phyloP scores from a whole-genome alignment of 2,329 filamentous ascomycete genomes.

The Venturiaceae sp. region DNA sequence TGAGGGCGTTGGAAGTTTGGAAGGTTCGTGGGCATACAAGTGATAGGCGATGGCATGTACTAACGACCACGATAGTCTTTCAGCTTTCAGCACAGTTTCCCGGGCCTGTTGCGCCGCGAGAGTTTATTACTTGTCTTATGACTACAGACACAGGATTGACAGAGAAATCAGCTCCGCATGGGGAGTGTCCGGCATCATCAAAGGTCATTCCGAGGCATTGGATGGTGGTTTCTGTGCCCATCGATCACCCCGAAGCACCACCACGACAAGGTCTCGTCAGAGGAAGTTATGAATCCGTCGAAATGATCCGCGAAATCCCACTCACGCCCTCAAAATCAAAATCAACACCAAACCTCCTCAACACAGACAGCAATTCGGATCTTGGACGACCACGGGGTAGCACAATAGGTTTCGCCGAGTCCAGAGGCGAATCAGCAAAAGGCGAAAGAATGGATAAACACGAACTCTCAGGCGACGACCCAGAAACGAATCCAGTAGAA shows the following conservation, averaged over 20 bases:
- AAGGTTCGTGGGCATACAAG: conserved; percentile 38
- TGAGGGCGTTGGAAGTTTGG: conserved; percentile 50
- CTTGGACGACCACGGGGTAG: conserved; percentile 25
- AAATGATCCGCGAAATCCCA: conserved; percentile 78
- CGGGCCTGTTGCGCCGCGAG: conserved; percentile 75
- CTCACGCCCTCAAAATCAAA: conserved; percentile 30
- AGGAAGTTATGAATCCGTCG: conserved; percentile 83
- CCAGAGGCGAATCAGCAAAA: conserved; percentile 25
- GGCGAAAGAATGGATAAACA: conserved; percentile 22
- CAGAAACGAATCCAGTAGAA: conserved; percentile 59
- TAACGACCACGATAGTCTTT: conserved; percentile 49
- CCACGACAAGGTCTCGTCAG: conserved; percentile 64
- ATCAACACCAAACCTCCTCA: conserved; percentile 19
- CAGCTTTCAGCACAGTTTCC: conserved; percentile 85
- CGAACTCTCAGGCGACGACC: conserved; percentile 25
- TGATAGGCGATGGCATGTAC: not conserved
- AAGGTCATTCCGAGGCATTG: conserved; percentile 55
- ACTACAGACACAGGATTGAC: conserved; percentile 49
- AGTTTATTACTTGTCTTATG: conserved; percentile 74
- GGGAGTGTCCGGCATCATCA: conserved; percentile 10
- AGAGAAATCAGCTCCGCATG: conserved; percentile 28
- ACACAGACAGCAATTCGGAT: conserved; percentile 12
- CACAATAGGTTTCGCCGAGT: conserved; percentile 31
- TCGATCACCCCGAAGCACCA: conserved; percentile 64
- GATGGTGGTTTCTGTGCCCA: conserved; percentile 82